Evolutionary conservation across 208 protist genomes (phyloP), one percentile per base, ranked within the genome.

Genomic region (Leishmania gerbilli): DNA sequence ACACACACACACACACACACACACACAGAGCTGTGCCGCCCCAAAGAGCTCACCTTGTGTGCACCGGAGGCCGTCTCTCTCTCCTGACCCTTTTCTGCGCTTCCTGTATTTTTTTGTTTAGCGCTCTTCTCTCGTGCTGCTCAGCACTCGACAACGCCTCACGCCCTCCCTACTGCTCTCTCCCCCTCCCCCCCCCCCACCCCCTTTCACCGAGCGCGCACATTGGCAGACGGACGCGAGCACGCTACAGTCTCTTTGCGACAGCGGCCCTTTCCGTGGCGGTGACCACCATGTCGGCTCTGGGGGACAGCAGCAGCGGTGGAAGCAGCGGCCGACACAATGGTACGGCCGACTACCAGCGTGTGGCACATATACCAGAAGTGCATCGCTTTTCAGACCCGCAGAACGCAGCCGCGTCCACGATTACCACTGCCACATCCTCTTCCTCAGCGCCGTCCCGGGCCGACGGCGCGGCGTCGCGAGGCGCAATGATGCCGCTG

Each of bases 61-160:
- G 24, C 56, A 31, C 7, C 56, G 56, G 56, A 62, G 56, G 17
- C 56, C 56, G 0, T 62, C 56, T 31, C 56, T 24, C 65, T 71
- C 65, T 72, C 42, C 31, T 19, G 17, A 51, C 60, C 81, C 79
- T 51, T 78, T 80, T 69, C 65, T 83, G 42, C 37, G 19, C 31
- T 42, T 79, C 77, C 67, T 37, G 40, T 72, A 2, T 40, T 40
- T 40, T 3, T 40, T 40, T 40, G 34, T 68, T 65, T 69, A 24
- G 62, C 21, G 45, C 11, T 53, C 21, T 27, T 15, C 77, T 74
- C 77, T 45, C 31, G 42, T 74, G 40, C 77, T 80, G 5, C 53
- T 71, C 31, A 55, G 37, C 79, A 58, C 69, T 74, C 77, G 17
- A 42, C 51, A 40, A 19, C 74, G 13, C 56, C 27, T 19, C 11